Evolutionary conservation across 208 protist species (phyloP), one percentile per base, ranked within the genome.

Genomic region (Sergeia podlipaevii): DNA sequence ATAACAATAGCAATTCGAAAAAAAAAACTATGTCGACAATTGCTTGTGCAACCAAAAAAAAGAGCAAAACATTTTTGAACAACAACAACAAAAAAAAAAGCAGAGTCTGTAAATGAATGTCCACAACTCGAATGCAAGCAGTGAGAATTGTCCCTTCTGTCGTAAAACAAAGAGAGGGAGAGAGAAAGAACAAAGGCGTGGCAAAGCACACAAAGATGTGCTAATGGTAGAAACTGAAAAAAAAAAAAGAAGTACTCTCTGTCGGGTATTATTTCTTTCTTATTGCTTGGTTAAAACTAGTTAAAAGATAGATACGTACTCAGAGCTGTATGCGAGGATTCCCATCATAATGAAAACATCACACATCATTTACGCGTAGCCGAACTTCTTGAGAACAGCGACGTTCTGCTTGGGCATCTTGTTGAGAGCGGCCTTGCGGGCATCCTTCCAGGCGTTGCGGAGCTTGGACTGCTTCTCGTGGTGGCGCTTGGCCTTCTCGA

Each of bases 381-480:
- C 88, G 58, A 89, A 95, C 78, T 95, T 95, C 74, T 89, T 89
- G 59, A 92, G 77, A 45, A 92, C 73, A 63, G 67, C 82, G 30
- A 92, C 79, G 73, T 92, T 88, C 51, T 89, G 73, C 73, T 85
- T 83, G 34, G 75, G 71, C 74, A 91, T 91, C 80, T 91, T 90
- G 13, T 45, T 45, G 17, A 91, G 60, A n/a, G 85, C 85, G 33
- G 41, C 76, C 69, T 86, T 84, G 64, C 80, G 85, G 28, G 78
- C 81, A 11, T 48, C 30, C 57, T 76, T 79, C 80, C 81, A 88
- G 17, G 80, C 80, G 30, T 69, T 56, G 65, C 78, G 75, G 13
- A 89, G 45, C 67, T 79, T 82, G 52, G 66, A 60, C 70, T 80
- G 65, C 78, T 88, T 89, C 48, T 76, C 65, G 70, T 86, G 63